Conservation (phyloP, 208 protist genomes). For the Trichomonas vaginalis region DNA sequence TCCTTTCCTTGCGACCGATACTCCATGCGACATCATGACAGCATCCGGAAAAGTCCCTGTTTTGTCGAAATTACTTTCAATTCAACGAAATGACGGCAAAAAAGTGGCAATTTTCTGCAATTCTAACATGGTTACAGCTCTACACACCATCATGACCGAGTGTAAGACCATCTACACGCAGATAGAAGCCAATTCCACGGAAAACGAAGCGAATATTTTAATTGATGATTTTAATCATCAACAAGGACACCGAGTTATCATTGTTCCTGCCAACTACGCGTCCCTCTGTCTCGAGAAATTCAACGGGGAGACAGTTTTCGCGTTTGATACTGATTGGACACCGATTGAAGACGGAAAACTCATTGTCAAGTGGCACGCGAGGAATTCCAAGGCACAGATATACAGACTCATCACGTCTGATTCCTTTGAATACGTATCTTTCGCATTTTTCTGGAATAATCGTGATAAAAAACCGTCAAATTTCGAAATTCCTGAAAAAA, state of each 20-base stretch:
- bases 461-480: not conserved
- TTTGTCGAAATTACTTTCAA: not conserved
- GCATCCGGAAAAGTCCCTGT: not conserved
- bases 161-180: not conserved
- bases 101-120: not conserved
- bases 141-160: not conserved
- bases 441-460: not conserved
- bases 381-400: not conserved
- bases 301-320: not conserved
- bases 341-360: not conserved
- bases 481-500: not conserved
- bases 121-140: not conserved
- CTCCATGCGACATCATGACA: not conserved
- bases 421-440: not conserved
- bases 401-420: not conserved
- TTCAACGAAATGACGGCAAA: not conserved
- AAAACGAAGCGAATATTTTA: not conserved
- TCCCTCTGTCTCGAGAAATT: not conserved
- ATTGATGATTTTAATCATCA: not conserved
- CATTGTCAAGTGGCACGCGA: not conserved
- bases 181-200: not conserved
- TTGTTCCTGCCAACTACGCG: not conserved
- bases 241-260: not conserved
- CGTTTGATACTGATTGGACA: constrained; percentile 3
- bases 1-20: not conserved